Evolutionary conservation across 1,139 yeast genomes (phyloP).

Genomic region (Suhomyces wounanorum): DNA sequence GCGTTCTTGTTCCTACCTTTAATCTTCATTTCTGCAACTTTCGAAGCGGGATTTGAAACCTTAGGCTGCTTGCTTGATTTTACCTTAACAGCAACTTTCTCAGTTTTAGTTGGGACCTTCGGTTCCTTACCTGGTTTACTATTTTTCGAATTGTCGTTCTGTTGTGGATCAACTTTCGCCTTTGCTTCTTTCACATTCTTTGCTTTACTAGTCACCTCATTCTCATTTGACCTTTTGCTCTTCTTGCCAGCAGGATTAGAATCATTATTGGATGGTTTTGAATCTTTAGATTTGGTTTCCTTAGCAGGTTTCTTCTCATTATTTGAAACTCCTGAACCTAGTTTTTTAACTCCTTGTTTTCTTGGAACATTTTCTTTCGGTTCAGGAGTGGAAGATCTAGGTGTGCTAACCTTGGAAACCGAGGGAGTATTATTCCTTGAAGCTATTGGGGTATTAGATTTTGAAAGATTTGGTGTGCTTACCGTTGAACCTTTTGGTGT

Average conservation of each 20-base stretch:
- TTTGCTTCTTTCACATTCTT: not conserved
- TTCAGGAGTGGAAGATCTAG: conserved; percentile 11
- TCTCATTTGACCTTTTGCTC: not conserved
- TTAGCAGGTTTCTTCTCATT: not conserved
- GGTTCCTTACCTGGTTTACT: not conserved
- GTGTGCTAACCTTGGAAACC: not conserved
- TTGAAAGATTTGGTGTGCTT: not conserved
- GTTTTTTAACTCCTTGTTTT: not conserved
- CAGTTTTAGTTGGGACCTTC: not conserved
- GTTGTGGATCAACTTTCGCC: not conserved
- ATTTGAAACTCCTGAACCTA: not conserved
- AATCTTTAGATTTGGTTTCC: not conserved
- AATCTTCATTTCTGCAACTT: no score
- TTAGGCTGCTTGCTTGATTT: not conserved
- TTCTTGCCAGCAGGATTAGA: not conserved
- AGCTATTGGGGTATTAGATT: conserved; percentile 4
- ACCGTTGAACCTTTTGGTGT: not conserved
- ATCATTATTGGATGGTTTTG: not conserved
- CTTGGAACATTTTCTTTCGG: not conserved
- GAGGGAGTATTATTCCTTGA: not conserved
- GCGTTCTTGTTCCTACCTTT: no score
- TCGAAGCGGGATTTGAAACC: not conserved
- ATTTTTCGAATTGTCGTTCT: not conserved
- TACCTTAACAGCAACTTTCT: not conserved
- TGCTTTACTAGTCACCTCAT: not conserved